Percentiles rank a stretch among this genome's conserved stretches.
Conservation (phyloP, 2,329 filamentous ascomycete genomes). For the Paraphaeosphaeria sporulosa region DNA sequence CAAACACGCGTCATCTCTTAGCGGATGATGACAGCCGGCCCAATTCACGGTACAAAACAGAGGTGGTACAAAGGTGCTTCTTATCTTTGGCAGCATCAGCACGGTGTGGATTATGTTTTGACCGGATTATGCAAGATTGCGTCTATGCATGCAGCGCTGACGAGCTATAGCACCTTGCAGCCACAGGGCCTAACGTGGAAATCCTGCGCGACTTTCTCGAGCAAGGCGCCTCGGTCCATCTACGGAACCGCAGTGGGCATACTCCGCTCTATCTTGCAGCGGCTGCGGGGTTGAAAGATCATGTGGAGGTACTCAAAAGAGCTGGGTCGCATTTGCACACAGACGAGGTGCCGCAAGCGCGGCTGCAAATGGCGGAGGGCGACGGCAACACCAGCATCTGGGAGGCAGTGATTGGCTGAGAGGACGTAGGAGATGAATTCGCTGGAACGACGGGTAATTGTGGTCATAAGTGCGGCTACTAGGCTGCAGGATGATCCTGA, state of each 20-base stretch:
- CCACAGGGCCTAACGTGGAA: conserved; percentile 62
- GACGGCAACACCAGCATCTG: conserved; percentile 44
- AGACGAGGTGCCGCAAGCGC: conserved; percentile 62
- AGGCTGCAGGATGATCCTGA: conserved; percentile 29
- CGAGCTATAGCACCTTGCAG: conserved; percentile 62
- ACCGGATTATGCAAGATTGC: conserved; percentile 39
- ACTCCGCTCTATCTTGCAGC: conserved; percentile 68
- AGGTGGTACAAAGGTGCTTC: conserved; percentile 31
- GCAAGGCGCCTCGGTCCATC: conserved; percentile 65
- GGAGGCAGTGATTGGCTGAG: conserved; percentile 44
- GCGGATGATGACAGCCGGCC: conserved; percentile 13
- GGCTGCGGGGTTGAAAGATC: conserved; percentile 62
- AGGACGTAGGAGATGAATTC: conserved; percentile 17
- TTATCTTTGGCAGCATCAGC: conserved; percentile 39
- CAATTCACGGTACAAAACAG: conserved; percentile 18
- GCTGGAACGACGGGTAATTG: conserved; percentile 38
- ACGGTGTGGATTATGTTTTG: conserved; percentile 34
- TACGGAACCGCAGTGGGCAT: conserved; percentile 64
- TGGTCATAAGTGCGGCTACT: conserved; percentile 28
- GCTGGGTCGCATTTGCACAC: conserved; percentile 67
- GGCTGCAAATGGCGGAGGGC: conserved; percentile 50
- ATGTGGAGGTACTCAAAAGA: conserved; percentile 62
- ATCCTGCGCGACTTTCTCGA: conserved; percentile 64
- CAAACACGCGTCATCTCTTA: conserved; percentile 16
- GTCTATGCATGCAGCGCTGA: conserved; percentile 38